These are phyloP conservation scores for Pyrenophora teres DNA, from an alignment of 2,329 filamentous ascomycete species.

Conservation along the genomic window DNA sequence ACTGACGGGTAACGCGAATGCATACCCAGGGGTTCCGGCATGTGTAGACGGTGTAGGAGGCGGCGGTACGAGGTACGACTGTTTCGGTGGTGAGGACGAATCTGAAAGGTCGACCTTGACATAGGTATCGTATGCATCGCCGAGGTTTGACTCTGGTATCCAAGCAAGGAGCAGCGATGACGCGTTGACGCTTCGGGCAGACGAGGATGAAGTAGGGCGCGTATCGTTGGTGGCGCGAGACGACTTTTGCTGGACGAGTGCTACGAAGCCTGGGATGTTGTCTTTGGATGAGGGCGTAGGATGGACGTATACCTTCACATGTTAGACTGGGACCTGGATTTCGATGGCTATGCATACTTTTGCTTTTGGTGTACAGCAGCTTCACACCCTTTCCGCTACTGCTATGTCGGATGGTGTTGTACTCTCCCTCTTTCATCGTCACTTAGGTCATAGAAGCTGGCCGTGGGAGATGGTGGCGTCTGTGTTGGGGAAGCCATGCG, in stretches of 20 bases:
- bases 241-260: conserved; percentile 85
- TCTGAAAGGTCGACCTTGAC: conserved; percentile 93
- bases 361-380: conserved; percentile 94
- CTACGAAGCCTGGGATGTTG: conserved; percentile 93
- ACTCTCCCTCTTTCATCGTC: conserved; percentile 93
- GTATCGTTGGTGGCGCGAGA: conserved; percentile 33
- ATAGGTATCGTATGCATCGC: conserved; percentile 82
- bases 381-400: conserved; percentile 84
- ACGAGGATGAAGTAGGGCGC: conserved; percentile 50
- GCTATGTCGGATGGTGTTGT: conserved; percentile 87
- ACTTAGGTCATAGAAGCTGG: conserved; percentile 92
- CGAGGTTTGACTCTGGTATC: conserved; percentile 87
- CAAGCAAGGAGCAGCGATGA: conserved; percentile 86
- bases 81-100: conserved; percentile 76
- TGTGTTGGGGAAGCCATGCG: conserved; percentile 40
- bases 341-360: conserved; percentile 60
- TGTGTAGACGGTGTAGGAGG: conserved; percentile 84
- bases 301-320: conserved; percentile 83
- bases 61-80: conserved; percentile 88
- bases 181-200: conserved; percentile 55
- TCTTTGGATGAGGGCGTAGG: conserved; percentile 91
- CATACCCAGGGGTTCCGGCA: conserved; percentile 74
- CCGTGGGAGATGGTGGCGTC: conserved; percentile 71
- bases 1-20: conserved; percentile 88
- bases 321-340: conserved; percentile 1